Conservation (phyloP, 1,284 basidiomycete genomes). For the Leccinum pachyderme region DNA sequence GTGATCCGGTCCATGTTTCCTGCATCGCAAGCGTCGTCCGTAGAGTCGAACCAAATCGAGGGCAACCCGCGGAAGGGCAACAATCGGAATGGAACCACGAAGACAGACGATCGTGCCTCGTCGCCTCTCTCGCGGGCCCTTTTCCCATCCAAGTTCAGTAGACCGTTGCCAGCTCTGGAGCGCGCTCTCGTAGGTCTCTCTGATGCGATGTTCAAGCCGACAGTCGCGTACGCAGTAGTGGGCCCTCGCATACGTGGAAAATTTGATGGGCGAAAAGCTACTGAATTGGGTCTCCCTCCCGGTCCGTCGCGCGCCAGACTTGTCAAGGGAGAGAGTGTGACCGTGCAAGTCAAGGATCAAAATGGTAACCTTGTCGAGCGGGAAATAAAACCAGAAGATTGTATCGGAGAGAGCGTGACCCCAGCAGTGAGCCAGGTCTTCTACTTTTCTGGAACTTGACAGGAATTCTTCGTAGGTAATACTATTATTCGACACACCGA, state of each 20-base stretch:
- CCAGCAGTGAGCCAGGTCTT: constrained; percentile 41
- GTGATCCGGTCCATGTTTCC: constrained; percentile 62
- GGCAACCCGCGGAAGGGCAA: constrained; percentile 4
- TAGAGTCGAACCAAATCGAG: constrained; percentile 8
- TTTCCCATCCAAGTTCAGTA: constrained; percentile 17
- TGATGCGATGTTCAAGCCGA: constrained; percentile 34
- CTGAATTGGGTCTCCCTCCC: constrained; percentile 61
- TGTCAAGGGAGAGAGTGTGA: constrained; percentile 55
- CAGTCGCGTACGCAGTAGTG: constrained; percentile 70
- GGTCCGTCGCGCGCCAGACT: constrained; percentile 50
- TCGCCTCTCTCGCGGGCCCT: constrained; percentile 10
- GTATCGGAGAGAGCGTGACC: constrained; percentile 50
- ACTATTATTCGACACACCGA: constrained; percentile 63
- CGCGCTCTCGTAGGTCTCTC: constrained; percentile 19
- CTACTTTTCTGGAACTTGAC: neutral
- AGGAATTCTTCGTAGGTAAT: constrained; percentile 42
- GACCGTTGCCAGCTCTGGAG: constrained; percentile 24
- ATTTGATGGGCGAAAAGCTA: constrained; percentile 73
- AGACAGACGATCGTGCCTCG: neutral
- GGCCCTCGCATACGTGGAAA: constrained; percentile 84
- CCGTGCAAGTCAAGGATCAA: constrained; percentile 48
- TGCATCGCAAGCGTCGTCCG: constrained; percentile 23
- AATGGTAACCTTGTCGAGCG: constrained; percentile 37
- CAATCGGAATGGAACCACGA: neutral
- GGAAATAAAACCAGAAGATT: constrained; percentile 57